Conservation (phyloP, 2,329 filamentous ascomycete genomes). For the Fusarium algeriense region DNA sequence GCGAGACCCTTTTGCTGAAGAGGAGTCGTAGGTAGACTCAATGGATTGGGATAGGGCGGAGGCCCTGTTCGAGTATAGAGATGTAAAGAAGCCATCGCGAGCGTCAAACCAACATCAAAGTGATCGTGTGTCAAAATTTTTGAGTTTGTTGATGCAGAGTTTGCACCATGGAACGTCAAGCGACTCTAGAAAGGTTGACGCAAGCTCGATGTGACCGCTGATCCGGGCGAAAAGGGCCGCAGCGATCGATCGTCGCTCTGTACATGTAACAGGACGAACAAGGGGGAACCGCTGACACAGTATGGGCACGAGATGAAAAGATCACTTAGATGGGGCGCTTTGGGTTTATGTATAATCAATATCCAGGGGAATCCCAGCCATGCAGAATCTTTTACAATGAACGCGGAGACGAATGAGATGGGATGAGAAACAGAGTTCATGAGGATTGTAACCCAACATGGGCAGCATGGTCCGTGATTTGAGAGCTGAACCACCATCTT, state of each 20-base stretch:
- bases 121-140: neutral
- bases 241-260: constrained; percentile 26
- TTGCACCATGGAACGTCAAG: neutral
- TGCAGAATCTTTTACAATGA: constrained; percentile 5
- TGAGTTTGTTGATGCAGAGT: neutral
- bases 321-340: neutral
- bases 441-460: constrained; percentile 2
- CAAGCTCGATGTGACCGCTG: constrained; percentile 18
- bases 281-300: constrained; percentile 7
- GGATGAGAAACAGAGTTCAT: constrained; percentile 22
- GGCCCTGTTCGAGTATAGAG: constrained; percentile 30
- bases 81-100: constrained; percentile 14
- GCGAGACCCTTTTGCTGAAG: constrained; percentile 49
- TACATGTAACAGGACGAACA: neutral
- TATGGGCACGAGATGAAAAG: neutral
- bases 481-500: constrained; percentile 33
- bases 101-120: neutral
- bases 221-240: neutral
- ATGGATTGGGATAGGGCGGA: constrained; percentile 43
- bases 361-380: constrained; percentile 3
- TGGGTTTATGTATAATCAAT: constrained; percentile 25
- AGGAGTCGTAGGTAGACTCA: constrained; percentile 50
- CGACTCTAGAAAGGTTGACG: neutral
- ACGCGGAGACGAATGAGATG: neutral
- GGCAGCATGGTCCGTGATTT: constrained; percentile 9